A percentile compares a stretch with the other conserved stretches of the same genome.
Evolutionary conservation across 2,329 filamentous ascomycete genomes (phyloP).

Genomic region (Waltergamsia citrina): DNA sequence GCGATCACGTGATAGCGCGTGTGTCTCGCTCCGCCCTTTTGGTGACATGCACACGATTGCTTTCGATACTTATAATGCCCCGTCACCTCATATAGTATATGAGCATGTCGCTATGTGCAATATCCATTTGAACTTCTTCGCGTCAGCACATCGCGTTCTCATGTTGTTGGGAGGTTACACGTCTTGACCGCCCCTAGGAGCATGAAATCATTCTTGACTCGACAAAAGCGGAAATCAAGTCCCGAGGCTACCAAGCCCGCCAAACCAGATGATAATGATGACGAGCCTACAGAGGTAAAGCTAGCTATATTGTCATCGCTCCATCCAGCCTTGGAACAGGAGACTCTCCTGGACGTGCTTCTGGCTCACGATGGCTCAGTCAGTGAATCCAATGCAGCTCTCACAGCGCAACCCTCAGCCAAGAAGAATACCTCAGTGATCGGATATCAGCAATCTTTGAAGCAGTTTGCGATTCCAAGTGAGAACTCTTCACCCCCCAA

Average conservation of each 20-base stretch:
- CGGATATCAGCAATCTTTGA: conserved; percentile 56
- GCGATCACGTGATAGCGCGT: conserved; percentile 8
- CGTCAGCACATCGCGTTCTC: not conserved
- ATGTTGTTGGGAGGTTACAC: not conserved
- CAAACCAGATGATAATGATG: conserved; percentile 28
- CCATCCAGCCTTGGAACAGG: conserved; percentile 53
- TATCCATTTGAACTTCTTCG: not conserved
- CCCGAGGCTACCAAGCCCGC: conserved; percentile 11
- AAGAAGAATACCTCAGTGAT: conserved; percentile 27
- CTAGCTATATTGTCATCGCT: conserved; percentile 76
- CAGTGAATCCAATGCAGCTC: conserved; percentile 46
- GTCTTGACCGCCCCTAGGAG: conserved; percentile 3
- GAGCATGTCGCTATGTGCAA: too few species aligned
- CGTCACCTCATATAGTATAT: too few species aligned
- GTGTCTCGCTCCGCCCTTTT: conserved; percentile 7
- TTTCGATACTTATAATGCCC: too few species aligned
- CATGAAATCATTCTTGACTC: conserved; percentile 51
- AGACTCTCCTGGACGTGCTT: conserved; percentile 67
- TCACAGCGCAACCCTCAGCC: conserved; percentile 25
- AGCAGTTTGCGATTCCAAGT: conserved; percentile 30
- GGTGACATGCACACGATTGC: too few species aligned
- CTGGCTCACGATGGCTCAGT: conserved; percentile 73
- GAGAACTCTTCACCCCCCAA: conserved; percentile 16
- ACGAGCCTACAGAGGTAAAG: conserved; percentile 85
- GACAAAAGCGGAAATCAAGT: conserved; percentile 38